Evolutionary conservation across 768 basidiomycete species (phyloP).

Genomic region (Psilocybe subaeruginosa): DNA sequence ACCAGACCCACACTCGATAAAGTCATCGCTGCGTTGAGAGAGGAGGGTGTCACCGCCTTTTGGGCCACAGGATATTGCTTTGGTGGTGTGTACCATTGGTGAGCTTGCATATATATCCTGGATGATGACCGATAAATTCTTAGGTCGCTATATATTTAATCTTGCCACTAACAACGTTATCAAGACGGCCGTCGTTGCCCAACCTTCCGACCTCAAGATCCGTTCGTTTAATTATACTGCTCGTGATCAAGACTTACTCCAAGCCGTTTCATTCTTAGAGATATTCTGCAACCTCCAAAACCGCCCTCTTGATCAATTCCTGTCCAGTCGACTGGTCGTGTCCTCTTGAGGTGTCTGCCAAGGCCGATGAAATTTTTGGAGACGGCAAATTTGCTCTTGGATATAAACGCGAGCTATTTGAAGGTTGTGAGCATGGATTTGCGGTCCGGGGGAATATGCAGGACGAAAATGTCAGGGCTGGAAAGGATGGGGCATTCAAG

Average conservation of each 20-base stretch:
- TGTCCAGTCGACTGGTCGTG: constrained; percentile 55
- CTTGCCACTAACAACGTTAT: constrained; percentile 56
- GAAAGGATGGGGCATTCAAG: constrained; percentile 64
- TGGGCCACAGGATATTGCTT: constrained; percentile 70
- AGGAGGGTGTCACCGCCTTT: constrained; percentile 55
- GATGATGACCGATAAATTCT: not conserved
- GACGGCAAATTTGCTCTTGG: constrained; percentile 45
- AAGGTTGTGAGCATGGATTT: constrained; percentile 54
- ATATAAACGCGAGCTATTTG: constrained; percentile 49
- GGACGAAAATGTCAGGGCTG: constrained; percentile 55
- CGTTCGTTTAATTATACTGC: constrained; percentile 55
- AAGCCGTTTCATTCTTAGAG: constrained; percentile 32
- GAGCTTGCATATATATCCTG: too few species aligned
- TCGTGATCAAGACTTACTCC: constrained; percentile 28
- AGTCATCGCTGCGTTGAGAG: constrained; percentile 56
- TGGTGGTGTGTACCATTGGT: constrained; percentile 42
- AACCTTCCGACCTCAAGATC: constrained; percentile 61
- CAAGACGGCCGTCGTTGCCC: constrained; percentile 49
- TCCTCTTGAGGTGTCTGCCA: constrained; percentile 41
- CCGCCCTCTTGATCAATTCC: constrained; percentile 67
- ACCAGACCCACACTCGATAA: constrained; percentile 55
- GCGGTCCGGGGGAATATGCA: constrained; percentile 49
- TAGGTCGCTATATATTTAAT: constrained; percentile 54
- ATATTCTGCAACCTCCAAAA: constrained; percentile 45
- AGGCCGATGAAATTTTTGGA: constrained; percentile 53